Evolutionary conservation across 768 basidiomycete genomes (phyloP).

Genomic region (Serendipita sp.): DNA sequence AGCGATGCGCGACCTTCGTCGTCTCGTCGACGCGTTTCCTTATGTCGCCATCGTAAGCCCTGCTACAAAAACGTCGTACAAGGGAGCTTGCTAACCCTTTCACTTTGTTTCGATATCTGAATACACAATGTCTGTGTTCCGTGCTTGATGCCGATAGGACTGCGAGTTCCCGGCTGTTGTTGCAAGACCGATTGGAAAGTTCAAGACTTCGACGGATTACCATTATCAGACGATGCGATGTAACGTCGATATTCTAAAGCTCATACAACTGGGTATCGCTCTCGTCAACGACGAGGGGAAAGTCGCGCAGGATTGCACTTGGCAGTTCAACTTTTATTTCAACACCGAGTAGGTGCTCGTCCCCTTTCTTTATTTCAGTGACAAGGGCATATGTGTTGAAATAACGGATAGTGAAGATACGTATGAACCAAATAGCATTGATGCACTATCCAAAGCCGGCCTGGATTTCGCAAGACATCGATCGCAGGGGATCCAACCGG

Average conservation of each 20-base stretch:
- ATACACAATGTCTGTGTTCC: not conserved
- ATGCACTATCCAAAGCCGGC: conserved; percentile 85
- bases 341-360: conserved; percentile 51
- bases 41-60: conserved; percentile 80
- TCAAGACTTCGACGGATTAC: conserved; percentile 94
- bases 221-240: conserved; percentile 99
- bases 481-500: conserved; percentile 79
- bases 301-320: conserved; percentile 81
- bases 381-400: too few species aligned
- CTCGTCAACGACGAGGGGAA: conserved; percentile 89
- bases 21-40: conserved; percentile 77
- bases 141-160: conserved; percentile 38
- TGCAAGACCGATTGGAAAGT: conserved; percentile 88
- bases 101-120: too few species aligned
- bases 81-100: too few species aligned
- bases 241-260: conserved; percentile 94
- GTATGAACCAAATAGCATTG: conserved; percentile 96
- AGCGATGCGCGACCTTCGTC: conserved; percentile 81
- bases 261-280: conserved; percentile 95
- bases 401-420: conserved; percentile 77
- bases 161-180: conserved; percentile 99
- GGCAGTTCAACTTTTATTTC: conserved; percentile 99
- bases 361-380: too few species aligned
- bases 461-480: conserved; percentile 91
- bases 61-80: not conserved